Base-by-base conservation (phyloP, 805 yeast genomes). In the Wickerhamiella shivajii region DNA sequence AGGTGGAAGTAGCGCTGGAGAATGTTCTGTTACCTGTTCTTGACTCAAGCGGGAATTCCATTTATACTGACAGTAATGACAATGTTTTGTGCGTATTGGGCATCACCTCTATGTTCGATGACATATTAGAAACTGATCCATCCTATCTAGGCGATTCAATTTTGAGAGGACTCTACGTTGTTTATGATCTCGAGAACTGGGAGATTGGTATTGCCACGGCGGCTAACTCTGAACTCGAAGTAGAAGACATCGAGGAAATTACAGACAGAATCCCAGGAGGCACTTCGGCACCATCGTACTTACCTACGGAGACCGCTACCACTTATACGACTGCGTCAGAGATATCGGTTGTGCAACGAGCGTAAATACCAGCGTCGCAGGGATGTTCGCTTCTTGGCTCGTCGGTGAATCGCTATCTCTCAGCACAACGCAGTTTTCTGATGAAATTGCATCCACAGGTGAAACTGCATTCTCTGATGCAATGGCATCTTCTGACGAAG, bases 101-200 rank as follows among this genome's bases (percentile, higher is more conserved):
- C 12, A 25, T 21, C 12, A 3, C 12, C 4, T 13, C 18, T 11
- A 13, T 29, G 6, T 24, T 21, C 11, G 7, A 29, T 9, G 24
- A 15, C 7, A 19, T 21, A 9, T 29, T 17, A 18, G 14, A 20
- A 4, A 21, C 18, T 5, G 10, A 12, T 26, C 16, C 18, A 9
- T 20, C 19, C 14, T 18, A 18, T 5, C 56, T 75, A 27, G 87
- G 85, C 14, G 81, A 73, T 49, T 61, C 66, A 34, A 66, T 76
- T 49, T 57, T 77, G 38, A 61, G 78, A 37, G 62, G 66, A 24
- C 74, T 74, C 5, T 77, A 77, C 49, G 64, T 70, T 13, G 80
- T 75, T 10, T 72, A 66, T 51, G 77, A 77, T 47, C 55, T 75
- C 34, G 80, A 74, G 21, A 64, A 63, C 42, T 51, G 52, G 29